phyloP scores from a whole-genome alignment of 2,329 filamentous ascomycete genomes.

The Colletotrichum sublineola region DNA sequence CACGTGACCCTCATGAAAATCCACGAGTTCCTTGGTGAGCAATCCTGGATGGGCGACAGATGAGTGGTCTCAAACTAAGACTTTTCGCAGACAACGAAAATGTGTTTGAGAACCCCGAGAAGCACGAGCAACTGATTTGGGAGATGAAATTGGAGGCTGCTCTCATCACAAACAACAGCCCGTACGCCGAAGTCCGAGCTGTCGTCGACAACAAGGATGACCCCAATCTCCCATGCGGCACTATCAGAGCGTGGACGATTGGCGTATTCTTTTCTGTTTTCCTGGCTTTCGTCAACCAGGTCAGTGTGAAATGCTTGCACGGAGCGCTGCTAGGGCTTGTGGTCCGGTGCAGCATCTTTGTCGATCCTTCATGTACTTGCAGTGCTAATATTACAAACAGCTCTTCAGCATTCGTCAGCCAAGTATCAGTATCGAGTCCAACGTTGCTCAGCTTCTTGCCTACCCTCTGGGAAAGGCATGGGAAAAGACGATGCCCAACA shows the following conservation, averaged over 20 bases:
- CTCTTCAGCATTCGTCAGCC: slow-evolving; percentile 71
- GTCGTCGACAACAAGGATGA: slow-evolving; percentile 70
- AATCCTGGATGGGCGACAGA: slow-evolving; percentile 47
- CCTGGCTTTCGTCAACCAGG: slow-evolving; percentile 66
- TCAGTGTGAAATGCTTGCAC: background rate
- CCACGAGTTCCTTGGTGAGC: slow-evolving; percentile 57
- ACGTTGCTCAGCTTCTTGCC: slow-evolving; percentile 69
- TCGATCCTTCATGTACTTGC: too few relatives aligned
- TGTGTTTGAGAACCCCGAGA: slow-evolving; percentile 58
- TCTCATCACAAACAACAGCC: slow-evolving; percentile 67
- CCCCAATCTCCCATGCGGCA: slow-evolving; percentile 62
- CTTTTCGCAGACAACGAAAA: slow-evolving; percentile 42
- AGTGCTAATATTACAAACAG: slow-evolving; percentile 5
- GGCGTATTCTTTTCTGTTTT: slow-evolving; percentile 64
- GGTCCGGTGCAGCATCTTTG: background rate
- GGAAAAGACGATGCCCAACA: slow-evolving; percentile 65
- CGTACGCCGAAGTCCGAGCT: slow-evolving; percentile 69
- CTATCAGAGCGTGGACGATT: slow-evolving; percentile 67
- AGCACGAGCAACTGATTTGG: slow-evolving; percentile 62
- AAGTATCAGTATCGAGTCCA: slow-evolving; percentile 65
- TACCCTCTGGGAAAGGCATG: slow-evolving; percentile 67
- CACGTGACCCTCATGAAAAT: slow-evolving; percentile 56
- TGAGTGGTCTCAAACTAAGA: background rate
- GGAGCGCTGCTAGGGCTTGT: background rate
- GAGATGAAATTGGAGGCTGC: slow-evolving; percentile 69